Percentiles rank a stretch among this genome's conserved stretches.
phyloP scores from a whole-genome alignment of 1,139 yeast species.

The Blastobotrys serpentis region DNA sequence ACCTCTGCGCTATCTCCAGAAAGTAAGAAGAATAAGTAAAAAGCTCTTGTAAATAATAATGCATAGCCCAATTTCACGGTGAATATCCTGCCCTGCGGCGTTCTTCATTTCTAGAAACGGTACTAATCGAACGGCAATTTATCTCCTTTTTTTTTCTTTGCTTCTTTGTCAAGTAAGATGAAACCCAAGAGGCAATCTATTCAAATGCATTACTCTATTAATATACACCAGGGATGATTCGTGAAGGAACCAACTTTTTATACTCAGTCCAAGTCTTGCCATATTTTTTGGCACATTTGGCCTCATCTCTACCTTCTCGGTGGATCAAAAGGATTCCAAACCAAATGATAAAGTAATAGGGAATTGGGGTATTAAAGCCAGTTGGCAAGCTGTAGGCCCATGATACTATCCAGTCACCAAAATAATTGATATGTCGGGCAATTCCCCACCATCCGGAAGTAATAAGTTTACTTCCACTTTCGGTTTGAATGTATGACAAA shows the following conservation, averaged over 20 bases:
- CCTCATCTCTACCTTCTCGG: constrained; percentile 88
- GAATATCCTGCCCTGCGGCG: not conserved
- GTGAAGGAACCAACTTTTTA: constrained; percentile 76
- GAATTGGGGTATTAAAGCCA: constrained; percentile 74
- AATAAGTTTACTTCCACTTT: constrained; percentile 74
- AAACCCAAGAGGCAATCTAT: not conserved
- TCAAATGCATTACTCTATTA: constrained; percentile 34
- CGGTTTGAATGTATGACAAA: constrained; percentile 66
- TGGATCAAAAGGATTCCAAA: constrained; percentile 81
- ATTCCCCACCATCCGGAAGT: constrained; percentile 96
- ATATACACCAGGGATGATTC: constrained; percentile 85
- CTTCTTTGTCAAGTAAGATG: not conserved
- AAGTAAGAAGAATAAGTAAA: not conserved
- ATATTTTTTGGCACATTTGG: constrained; percentile 82
- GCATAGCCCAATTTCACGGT: no score
- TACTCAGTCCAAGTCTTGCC: constrained; percentile 85
- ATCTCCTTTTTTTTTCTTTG: no score
- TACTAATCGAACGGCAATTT: no score
- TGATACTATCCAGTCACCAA: constrained; percentile 94
- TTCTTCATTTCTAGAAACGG: not conserved
- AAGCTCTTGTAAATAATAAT: no score
- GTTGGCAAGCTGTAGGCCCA: constrained; percentile 93
- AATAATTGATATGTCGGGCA: constrained; percentile 89
- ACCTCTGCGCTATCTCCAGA: constrained; percentile 35
- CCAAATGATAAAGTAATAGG: constrained; percentile 83